These are phyloP conservation scores for Cerioporus squamosus DNA, from an alignment of 1,284 basidiomycete species.

Conservation along the genomic window DNA sequence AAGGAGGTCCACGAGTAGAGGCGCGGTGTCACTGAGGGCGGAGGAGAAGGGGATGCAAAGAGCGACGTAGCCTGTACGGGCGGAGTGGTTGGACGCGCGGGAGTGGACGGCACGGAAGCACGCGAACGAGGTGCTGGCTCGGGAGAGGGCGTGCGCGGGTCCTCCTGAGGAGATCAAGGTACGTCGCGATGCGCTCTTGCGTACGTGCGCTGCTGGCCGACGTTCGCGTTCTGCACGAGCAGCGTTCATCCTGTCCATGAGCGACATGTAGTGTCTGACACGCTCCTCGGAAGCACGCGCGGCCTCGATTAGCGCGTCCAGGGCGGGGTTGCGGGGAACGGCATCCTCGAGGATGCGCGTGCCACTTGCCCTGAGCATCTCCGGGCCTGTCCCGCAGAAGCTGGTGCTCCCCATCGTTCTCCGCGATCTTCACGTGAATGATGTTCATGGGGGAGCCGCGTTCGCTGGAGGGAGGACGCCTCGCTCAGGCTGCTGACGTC, in stretches of 20 bases:
- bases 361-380: constrained; percentile 1
- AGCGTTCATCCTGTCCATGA: constrained; percentile 12
- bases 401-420: not conserved
- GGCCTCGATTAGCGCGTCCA: constrained; percentile 19
- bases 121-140: constrained; percentile 4
- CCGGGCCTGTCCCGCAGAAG: not conserved
- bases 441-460: constrained; percentile 40
- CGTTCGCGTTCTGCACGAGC: constrained; percentile 6
- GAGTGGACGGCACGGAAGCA: too few species aligned
- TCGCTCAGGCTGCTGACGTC: constrained; percentile 33
- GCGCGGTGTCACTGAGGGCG: too few species aligned
- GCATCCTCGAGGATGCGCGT: constrained; percentile 33
- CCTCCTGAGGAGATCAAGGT: constrained; percentile 15
- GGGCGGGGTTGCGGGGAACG: constrained; percentile 4
- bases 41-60: too few species aligned
- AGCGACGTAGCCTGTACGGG: too few species aligned
- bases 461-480: constrained; percentile 34
- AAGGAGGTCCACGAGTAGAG: too few species aligned
- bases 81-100: too few species aligned
- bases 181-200: constrained; percentile 12
- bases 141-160: constrained; percentile 11
- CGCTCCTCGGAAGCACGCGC: constrained; percentile 8
- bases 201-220: not conserved
- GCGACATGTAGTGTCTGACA: constrained; percentile 14
- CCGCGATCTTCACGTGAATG: constrained; percentile 42